Conservation (phyloP, 2,329 filamentous ascomycete genomes). For the Verruconis gallopava region DNA sequence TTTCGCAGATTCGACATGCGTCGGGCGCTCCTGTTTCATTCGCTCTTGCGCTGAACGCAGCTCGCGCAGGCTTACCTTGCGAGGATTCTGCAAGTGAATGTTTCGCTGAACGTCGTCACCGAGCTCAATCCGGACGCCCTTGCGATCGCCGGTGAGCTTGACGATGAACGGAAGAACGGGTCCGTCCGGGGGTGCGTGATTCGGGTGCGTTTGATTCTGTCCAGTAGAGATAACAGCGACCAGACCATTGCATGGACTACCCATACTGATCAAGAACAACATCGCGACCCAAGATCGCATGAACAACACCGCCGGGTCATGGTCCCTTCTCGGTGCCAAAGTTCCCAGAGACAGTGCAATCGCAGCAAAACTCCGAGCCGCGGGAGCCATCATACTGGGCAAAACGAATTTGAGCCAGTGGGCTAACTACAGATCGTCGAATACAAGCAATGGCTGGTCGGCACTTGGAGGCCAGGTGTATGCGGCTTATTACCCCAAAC, state of each 20-base stretch:
- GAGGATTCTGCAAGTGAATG: slow-evolving; percentile 41
- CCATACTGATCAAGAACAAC: slow-evolving; percentile 17
- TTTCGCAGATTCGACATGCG: not conserved
- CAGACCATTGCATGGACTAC: slow-evolving; percentile 16
- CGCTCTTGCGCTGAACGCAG: not conserved
- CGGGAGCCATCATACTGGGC: slow-evolving; percentile 51
- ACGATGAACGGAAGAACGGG: slow-evolving; percentile 35
- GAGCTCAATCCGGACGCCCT: slow-evolving; percentile 44
- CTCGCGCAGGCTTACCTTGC: slow-evolving; percentile 33
- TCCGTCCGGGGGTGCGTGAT: slow-evolving; percentile 29
- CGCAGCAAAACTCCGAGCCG: slow-evolving; percentile 44
- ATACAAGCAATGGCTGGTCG: slow-evolving; percentile 50
- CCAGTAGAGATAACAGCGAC: not conserved
- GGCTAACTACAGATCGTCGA: slow-evolving; percentile 47
- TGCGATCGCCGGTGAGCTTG: slow-evolving; percentile 34
- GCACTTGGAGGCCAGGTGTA: slow-evolving; percentile 49
- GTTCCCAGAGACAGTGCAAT: slow-evolving; percentile 45
- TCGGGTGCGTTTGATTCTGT: not conserved
- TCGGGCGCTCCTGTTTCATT: not conserved
- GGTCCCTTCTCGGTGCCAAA: slow-evolving; percentile 45
- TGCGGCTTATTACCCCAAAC: slow-evolving; percentile 46
- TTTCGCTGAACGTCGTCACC: slow-evolving; percentile 37
- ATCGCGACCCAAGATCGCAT: slow-evolving; percentile 14
- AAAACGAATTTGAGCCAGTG: slow-evolving; percentile 54
- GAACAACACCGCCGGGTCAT: slow-evolving; percentile 41